Conservation (phyloP, 495 filamentous ascomycete genomes). For the Gamarada debralockiae region DNA sequence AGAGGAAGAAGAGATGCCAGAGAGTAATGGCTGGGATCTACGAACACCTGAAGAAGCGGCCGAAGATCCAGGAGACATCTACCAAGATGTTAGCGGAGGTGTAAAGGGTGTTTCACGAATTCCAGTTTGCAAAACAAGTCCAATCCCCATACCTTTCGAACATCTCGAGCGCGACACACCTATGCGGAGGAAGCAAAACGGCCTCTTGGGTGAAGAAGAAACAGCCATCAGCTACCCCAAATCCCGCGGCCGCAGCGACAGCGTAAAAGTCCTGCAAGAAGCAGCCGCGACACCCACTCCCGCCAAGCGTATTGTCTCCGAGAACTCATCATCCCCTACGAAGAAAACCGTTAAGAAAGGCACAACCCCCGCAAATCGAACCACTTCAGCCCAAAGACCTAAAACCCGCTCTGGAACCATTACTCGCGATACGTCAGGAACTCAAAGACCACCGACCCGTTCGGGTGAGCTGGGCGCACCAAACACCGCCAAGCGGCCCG, state of each 20-base stretch:
- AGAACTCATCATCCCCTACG: constrained; percentile 40
- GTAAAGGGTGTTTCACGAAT: constrained; percentile 63
- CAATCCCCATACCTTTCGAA: constrained; percentile 66
- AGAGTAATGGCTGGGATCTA: constrained; percentile 56
- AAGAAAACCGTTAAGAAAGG: constrained; percentile 38
- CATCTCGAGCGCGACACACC: constrained; percentile 70
- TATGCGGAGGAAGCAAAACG: constrained; percentile 56
- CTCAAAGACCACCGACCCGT: constrained; percentile 44
- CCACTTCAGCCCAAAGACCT: constrained; percentile 47
- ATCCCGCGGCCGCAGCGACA: constrained; percentile 67
- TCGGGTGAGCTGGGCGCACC: constrained; percentile 39
- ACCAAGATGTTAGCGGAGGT: constrained; percentile 32
- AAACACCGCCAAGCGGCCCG: constrained; percentile 61
- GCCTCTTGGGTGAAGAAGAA: constrained; percentile 57
- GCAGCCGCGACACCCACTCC: constrained; percentile 41
- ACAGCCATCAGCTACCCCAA: constrained; percentile 50
- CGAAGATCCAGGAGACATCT: constrained; percentile 50
- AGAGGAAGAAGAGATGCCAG: constrained; percentile 36
- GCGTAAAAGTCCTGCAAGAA: constrained; percentile 54
- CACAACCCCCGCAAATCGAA: constrained; percentile 31
- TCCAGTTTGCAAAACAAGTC: constrained; percentile 74
- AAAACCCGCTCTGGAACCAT: constrained; percentile 55
- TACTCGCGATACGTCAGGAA: constrained; percentile 17
- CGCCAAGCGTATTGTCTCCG: constrained; percentile 35
- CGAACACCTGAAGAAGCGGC: constrained; percentile 78